Base-by-base conservation (phyloP, 331 rosid species). In the Quercus lobata region DNA sequence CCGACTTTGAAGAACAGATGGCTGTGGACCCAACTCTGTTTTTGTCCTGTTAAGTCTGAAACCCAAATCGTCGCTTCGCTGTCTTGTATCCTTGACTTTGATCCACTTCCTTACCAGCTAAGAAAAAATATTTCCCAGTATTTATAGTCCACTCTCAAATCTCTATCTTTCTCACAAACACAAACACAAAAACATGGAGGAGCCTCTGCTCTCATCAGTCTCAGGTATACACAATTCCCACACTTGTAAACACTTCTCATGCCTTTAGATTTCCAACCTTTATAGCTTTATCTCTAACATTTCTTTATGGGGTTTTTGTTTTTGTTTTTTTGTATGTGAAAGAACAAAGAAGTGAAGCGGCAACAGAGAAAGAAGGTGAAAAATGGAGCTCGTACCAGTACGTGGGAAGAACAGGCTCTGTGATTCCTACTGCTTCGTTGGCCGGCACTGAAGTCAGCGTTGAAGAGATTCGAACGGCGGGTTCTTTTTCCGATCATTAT, bases 381-480 rank as follows among this genome's bases (percentile, higher is more conserved):
- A 84, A 91, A 22, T 87, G 92, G 96, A 88, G 87, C 79, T 82
- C 91, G 71, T 86, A 93, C 82, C 91, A 91, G 78, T 74, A 86
- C 79, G 80, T 87, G 84, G 97, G 91, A 37, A 77, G 92, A 87
- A 70, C 91, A 11, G 97, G 94, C 25, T 86, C 97, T 37, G 89
- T 53, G 71, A 73, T 87, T 14, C 97, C 96, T n/a, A 85, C 88
- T 58, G 84, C 92, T 83, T 88, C 88, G 4, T 68, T 79, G 84
- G 89, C 89, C 44, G 98, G 89, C 55, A 87, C 86, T 73, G 92
- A 91, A 69, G 94, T 95, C 72, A 95, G 93, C 85, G 94, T 95
- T 32, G 97, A 90, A 70, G 99, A 95, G 87, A 92, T 95, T 70
- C 87, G 99, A 34, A 90, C 97, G 29, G 97, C 98, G 6, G 91